Evolutionary conservation across 1,139 yeast genomes (phyloP).

Genomic region (Suhomyces bolitotheri): DNA sequence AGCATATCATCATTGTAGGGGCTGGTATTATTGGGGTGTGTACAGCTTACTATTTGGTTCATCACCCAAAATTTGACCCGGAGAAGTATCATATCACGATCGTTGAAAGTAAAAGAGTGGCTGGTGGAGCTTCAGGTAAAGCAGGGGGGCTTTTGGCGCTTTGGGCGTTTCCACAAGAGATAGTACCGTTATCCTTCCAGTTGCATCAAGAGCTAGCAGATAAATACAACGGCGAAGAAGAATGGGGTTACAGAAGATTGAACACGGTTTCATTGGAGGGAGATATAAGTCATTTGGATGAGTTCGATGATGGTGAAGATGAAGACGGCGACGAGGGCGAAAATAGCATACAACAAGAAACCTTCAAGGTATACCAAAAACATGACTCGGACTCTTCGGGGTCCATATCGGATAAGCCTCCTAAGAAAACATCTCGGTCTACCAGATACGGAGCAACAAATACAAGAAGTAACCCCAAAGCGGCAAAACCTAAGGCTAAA

Average conservation of each 20-base stretch:
- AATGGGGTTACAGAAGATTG: conserved; percentile 91
- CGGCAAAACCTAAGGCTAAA: conserved; percentile 20
- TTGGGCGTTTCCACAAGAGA: conserved; percentile 96
- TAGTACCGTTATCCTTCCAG: conserved; percentile 84
- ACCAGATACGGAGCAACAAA: conserved; percentile 18
- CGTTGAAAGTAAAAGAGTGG: conserved; percentile 88
- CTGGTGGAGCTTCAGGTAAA: conserved; percentile 97
- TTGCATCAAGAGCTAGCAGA: conserved; percentile 83
- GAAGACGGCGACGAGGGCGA: conserved; percentile 13
- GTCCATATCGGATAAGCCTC: conserved; percentile 28
- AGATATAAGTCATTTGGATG: conserved; percentile 49
- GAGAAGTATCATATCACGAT: conserved; percentile 77
- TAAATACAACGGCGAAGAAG: conserved; percentile 72
- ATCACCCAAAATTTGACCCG: conserved; percentile 77
- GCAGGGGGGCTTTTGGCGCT: conserved; percentile 94
- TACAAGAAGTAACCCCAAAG: conserved; percentile 3
- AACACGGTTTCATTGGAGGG: conserved; percentile 89
- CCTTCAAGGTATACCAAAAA: conserved; percentile 17
- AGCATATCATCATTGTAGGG: conserved; percentile 76
- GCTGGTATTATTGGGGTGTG: conserved; percentile 97
- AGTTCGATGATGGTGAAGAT: conserved; percentile 22
- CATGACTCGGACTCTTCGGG: conserved; percentile 24
- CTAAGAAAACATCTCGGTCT: conserved; percentile 36
- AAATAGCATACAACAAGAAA: background rate
- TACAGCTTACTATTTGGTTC: conserved; percentile 84